Conservation (phyloP, 1,284 basidiomycete species). For the Ceratobasidium sp. region DNA sequence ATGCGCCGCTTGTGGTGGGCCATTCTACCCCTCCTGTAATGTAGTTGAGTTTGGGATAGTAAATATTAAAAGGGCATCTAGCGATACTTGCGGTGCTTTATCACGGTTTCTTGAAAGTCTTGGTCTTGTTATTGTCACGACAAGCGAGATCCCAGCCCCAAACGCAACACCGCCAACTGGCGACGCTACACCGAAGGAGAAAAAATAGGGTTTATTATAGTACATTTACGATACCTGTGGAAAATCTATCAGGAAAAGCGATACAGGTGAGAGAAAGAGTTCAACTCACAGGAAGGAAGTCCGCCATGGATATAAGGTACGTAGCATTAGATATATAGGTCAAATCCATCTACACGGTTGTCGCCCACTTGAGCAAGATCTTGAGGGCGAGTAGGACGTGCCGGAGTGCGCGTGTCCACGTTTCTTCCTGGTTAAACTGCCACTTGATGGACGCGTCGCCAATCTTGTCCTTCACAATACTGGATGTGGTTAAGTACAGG, state of each 20-base stretch:
- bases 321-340: neutral
- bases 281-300: neutral
- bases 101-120: too few species aligned
- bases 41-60: too few species aligned
- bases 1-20: too few species aligned
- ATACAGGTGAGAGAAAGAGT: too few species aligned
- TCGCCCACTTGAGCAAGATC: slow-evolving; percentile 86
- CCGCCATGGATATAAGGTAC: neutral
- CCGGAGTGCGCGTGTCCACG: slow-evolving; percentile 93
- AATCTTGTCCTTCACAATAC: slow-evolving; percentile 94
- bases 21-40: too few species aligned
- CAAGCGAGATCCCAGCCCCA: too few species aligned
- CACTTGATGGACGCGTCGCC: slow-evolving; percentile 95
- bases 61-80: too few species aligned
- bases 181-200: too few species aligned
- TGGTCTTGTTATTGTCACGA: too few species aligned
- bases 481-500: slow-evolving; percentile 56
- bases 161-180: too few species aligned
- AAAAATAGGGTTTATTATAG: slow-evolving; percentile 26
- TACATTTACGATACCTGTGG: slow-evolving; percentile 22
- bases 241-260: neutral
- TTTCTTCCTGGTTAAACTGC: slow-evolving; percentile 94
- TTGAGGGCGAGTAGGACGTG: slow-evolving; percentile 93
- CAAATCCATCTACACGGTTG: slow-evolving; percentile 58
- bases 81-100: too few species aligned